A percentile compares a stretch with the other conserved stretches of the same genome.
These are phyloP conservation scores for Apiospora malaysiana DNA, from an alignment of 2,329 filamentous ascomycete genomes.

Conservation along the genomic window DNA sequence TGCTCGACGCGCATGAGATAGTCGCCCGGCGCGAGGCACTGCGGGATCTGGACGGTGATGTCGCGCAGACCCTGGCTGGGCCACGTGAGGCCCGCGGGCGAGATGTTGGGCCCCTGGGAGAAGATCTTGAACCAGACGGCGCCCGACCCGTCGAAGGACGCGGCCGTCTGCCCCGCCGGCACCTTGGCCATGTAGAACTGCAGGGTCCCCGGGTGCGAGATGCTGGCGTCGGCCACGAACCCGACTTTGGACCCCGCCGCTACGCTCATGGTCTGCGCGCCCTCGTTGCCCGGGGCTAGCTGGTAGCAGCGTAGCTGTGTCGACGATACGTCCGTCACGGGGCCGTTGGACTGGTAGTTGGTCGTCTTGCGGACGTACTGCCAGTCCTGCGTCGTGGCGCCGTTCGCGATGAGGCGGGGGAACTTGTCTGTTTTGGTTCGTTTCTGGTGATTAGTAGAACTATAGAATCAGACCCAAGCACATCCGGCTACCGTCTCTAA, in stretches of 20 bases:
- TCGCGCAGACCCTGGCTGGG: slow-evolving; percentile 45
- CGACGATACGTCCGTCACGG: slow-evolving; percentile 40
- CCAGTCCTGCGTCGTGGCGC: slow-evolving; percentile 15
- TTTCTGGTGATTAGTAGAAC: no score
- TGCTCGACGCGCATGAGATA: slow-evolving; percentile 57
- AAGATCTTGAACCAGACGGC: slow-evolving; percentile 52
- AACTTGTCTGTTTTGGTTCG: slow-evolving; percentile 17
- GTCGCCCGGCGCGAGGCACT: slow-evolving; percentile 52
- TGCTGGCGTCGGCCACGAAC: slow-evolving; percentile 49
- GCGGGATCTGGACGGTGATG: slow-evolving; percentile 49
- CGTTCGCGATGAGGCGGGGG: slow-evolving; percentile 16
- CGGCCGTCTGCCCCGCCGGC: slow-evolving; percentile 43
- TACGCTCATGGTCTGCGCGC: slow-evolving; percentile 47
- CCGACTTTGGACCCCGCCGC: slow-evolving; percentile 50
- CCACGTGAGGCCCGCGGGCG: slow-evolving; percentile 45
- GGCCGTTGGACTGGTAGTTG: slow-evolving; percentile 42
- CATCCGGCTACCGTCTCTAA: no score
- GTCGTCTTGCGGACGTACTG: slow-evolving; percentile 38
- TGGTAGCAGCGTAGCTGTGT: slow-evolving; percentile 43
- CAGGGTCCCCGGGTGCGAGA: slow-evolving; percentile 50
- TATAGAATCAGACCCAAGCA: no score
- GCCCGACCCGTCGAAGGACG: slow-evolving; percentile 45
- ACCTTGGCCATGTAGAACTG: slow-evolving; percentile 49
- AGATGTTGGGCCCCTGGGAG: slow-evolving; percentile 46
- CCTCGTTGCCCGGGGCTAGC: slow-evolving; percentile 36